Conservation (phyloP, 2,329 filamentous ascomycete species). For the Thelonectria discophora region DNA sequence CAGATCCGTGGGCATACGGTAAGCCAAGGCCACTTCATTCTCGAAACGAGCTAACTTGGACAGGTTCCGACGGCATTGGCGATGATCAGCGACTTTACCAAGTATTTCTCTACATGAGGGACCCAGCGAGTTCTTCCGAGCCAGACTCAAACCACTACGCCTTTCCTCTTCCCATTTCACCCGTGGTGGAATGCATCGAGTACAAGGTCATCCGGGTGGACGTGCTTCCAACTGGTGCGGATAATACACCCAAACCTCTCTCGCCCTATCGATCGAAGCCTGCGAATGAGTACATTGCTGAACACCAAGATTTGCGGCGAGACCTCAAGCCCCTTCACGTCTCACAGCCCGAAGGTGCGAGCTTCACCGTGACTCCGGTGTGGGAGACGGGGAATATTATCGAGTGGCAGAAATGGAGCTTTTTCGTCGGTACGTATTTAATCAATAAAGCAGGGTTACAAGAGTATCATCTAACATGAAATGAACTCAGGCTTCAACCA, state of each 20-base stretch:
- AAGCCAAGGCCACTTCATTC: neutral
- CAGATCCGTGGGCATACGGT: constrained; percentile 36
- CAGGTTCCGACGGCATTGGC: constrained; percentile 32
- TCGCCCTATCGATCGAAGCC: constrained; percentile 66
- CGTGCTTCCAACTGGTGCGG: constrained; percentile 60
- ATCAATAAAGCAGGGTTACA: no score
- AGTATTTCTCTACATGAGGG: constrained; percentile 55
- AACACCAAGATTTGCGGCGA: constrained; percentile 31
- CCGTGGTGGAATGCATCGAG: constrained; percentile 66
- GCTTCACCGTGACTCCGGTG: constrained; percentile 51
- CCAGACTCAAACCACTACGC: constrained; percentile 69
- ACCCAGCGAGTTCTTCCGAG: constrained; percentile 52
- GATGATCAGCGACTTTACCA: constrained; percentile 35
- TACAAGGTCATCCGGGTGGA: constrained; percentile 65
- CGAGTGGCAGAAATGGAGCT: constrained; percentile 57
- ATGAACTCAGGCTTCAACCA: constrained; percentile 57
- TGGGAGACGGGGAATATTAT: constrained; percentile 17
- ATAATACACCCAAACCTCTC: constrained; percentile 56
- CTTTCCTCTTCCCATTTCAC: constrained; percentile 67
- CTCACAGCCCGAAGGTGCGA: constrained; percentile 69
- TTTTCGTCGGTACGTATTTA: constrained; percentile 43
- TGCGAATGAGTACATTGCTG: constrained; percentile 25
- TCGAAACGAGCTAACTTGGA: neutral
- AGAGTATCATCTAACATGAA: constrained; percentile 51
- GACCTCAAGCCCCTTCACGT: constrained; percentile 70